phyloP scores from a whole-genome alignment of 192 early-diverging fungal genomes.

The Paraglomus brasilianum region DNA sequence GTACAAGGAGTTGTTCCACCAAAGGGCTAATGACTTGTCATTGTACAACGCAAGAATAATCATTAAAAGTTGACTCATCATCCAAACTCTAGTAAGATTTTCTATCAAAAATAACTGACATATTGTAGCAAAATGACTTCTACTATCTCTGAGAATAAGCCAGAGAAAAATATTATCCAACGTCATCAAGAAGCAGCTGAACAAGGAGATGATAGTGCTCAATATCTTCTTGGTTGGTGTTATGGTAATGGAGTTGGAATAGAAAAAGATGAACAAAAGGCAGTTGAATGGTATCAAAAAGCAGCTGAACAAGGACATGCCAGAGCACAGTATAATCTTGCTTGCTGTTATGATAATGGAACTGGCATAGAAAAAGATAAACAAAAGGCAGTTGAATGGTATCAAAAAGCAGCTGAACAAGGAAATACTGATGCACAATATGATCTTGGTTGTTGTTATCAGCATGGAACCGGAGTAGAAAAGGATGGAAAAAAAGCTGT shows the following conservation, averaged over 20 bases:
- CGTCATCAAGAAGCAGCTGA: conserved; percentile 39
- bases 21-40: too few species aligned
- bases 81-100: too few species aligned
- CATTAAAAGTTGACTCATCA: too few species aligned
- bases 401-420: conserved; percentile 47
- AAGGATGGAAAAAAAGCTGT: conserved; percentile 45
- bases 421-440: conserved; percentile 72
- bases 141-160: too few species aligned
- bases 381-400: conserved; percentile 51
- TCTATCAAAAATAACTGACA: too few species aligned
- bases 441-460: conserved; percentile 67
- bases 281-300: conserved; percentile 52
- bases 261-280: conserved; percentile 52
- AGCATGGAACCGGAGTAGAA: conserved; percentile 62
- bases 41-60: too few species aligned
- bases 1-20: too few species aligned
- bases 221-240: conserved; percentile 67
- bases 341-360: conserved; percentile 49
- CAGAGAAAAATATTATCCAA: conserved; percentile 46
- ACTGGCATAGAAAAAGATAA: conserved; percentile 43
- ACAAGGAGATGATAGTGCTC: conserved; percentile 43
- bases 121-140: too few species aligned
- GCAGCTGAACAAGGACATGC: conserved; percentile 47
- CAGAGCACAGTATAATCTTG: conserved; percentile 44
- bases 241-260: conserved; percentile 66